phyloP scores from a whole-genome alignment of 768 basidiomycete genomes.

The Pisolithus tinctorius region DNA sequence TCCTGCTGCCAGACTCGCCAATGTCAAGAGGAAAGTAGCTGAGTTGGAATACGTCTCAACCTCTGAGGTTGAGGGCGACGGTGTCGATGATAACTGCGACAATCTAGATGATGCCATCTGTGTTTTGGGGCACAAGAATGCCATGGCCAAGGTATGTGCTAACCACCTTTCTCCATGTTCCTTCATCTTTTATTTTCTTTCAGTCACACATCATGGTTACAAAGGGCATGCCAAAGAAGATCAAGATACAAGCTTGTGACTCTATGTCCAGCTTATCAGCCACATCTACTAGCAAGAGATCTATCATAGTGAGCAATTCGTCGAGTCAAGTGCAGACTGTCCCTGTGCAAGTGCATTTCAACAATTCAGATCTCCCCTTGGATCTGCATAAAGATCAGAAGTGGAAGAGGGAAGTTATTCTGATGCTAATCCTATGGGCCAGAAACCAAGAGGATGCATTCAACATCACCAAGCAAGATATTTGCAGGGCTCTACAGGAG shows the following conservation, averaged over 20 bases:
- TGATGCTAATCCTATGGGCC: not conserved
- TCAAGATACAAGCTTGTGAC: not conserved
- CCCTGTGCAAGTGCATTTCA: not conserved
- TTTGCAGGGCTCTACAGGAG: not conserved
- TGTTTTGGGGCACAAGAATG: not conserved
- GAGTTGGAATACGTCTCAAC: not conserved
- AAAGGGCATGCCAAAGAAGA: not conserved
- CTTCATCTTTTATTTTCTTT: not conserved
- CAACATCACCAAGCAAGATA: not conserved
- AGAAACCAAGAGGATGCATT: not conserved
- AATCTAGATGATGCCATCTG: not conserved
- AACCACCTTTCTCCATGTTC: too few relatives aligned
- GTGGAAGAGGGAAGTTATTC: not conserved
- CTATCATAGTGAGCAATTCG: too few relatives aligned
- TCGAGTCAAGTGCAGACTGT: too few relatives aligned
- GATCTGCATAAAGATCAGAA: not conserved
- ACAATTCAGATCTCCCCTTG: not conserved
- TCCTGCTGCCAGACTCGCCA: not conserved
- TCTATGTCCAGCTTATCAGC: too few relatives aligned
- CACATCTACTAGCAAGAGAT: too few relatives aligned
- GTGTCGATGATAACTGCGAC: not conserved
- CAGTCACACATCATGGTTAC: not conserved
- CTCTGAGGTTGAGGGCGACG: not conserved
- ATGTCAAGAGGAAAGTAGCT: not conserved
- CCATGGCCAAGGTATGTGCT: not conserved